Evolutionary conservation across 495 filamentous ascomycete species (phyloP).

Genomic region (Hypoxylon rickii): DNA sequence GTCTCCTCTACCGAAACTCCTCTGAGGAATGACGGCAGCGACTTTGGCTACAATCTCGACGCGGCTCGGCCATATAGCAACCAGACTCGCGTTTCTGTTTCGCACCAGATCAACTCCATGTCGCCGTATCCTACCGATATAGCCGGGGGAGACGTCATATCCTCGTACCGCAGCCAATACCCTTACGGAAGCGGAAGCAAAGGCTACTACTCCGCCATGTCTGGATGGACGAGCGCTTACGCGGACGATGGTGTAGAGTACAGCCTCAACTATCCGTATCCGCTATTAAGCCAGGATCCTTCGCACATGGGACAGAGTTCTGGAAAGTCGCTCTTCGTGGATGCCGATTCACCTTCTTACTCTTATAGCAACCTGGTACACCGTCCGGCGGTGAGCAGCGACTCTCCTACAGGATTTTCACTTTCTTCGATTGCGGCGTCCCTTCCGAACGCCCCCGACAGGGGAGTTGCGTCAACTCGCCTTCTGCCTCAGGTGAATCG

Average conservation of each 20-base stretch:
- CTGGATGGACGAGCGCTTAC: conserved; percentile 41
- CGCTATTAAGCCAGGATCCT: conserved; percentile 40
- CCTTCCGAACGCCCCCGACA: conserved; percentile 42
- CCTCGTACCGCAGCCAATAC: conserved; percentile 38
- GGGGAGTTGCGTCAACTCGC: conserved; percentile 46
- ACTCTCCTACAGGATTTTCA: conserved; percentile 42
- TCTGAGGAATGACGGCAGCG: conserved; percentile 41
- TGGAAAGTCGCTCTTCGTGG: conserved; percentile 40
- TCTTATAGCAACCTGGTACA: conserved; percentile 42
- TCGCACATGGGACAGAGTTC: conserved; percentile 35
- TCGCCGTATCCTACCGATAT: conserved; percentile 37
- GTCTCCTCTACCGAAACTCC: conserved; percentile 54
- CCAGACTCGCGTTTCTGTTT: conserved; percentile 38
- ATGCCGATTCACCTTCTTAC: conserved; percentile 37
- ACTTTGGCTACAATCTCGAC: conserved; percentile 47
- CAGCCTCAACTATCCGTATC: conserved; percentile 39
- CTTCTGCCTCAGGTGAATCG: conserved; percentile 36
- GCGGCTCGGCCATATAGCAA: conserved; percentile 46
- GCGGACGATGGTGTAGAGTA: conserved; percentile 50
- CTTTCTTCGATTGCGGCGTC: conserved; percentile 48
- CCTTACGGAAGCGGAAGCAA: conserved; percentile 42
- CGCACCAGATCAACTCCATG: conserved; percentile 21
- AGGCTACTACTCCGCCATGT: conserved; percentile 41
- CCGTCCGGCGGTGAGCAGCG: conserved; percentile 38
- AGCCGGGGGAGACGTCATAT: conserved; percentile 35